Base-by-base conservation (phyloP, 2,329 filamentous ascomycete species). In the Tolypocladium cylindrosporum region DNA sequence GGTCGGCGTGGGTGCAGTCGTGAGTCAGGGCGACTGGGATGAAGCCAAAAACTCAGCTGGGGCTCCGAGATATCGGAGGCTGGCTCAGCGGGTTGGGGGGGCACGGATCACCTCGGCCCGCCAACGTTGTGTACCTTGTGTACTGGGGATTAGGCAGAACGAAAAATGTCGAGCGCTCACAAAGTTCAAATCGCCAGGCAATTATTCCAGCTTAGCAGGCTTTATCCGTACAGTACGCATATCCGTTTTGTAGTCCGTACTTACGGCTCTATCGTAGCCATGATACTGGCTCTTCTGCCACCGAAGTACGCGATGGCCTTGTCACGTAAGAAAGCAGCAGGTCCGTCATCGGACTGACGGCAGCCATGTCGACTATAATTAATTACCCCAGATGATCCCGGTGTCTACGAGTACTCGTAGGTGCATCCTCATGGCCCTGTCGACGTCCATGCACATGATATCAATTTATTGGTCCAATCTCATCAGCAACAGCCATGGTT, bases 61-160 rank as follows among this genome's bases (percentile, higher is more conserved):
- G 56, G 57, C 60, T 63, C 59, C 61, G 61, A 63, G 54, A 54
- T 50, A 61, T 59, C 61, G 61, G 61, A 63, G 61, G 57, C 39
- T 51, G 55, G 52, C 52, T 45, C 54, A 56, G 53, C 16, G 16
- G 27, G 14, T 11, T 34, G 45, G 16, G 16, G 24, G 43, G 27
- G n/a, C 48, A 36, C 48, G 48, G 48, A 36, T 31, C 48, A 36
- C 37, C 39, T 55, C 53, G 53, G 53, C 53, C 53, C 53, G 53
- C 24, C 16, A 37, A 37, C 36, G 13, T 5, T 14, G 13, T 13
- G 5, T 13, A 13, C 36, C 7, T 24, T 24, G 1, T 6, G 4
- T 34, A 34, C 34, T 39, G 37, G 37, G 36, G 36, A 13, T 9
- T 4, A 39, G 37, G 14, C 36, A 37, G 36, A 8, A 36, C 10